phyloP scores from a whole-genome alignment of 179 eudicot species.

The Corrigiola litoralis region DNA sequence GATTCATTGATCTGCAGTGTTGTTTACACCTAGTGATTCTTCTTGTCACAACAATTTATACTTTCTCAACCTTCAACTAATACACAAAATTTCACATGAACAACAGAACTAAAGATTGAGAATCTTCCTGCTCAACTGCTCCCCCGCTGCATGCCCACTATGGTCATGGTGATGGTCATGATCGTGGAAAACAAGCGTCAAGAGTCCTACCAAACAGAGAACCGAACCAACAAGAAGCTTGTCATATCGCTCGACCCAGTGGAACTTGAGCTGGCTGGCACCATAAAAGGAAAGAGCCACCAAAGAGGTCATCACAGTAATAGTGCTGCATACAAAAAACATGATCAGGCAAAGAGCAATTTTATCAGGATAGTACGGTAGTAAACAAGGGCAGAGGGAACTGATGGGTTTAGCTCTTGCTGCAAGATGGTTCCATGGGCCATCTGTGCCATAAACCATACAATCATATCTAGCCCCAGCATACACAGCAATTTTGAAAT shows the following conservation, averaged over 20 bases:
- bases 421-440: background rate
- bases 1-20: background rate
- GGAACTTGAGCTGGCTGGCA: conserved; percentile 95
- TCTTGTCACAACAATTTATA: conserved; percentile 18
- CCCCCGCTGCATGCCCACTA: conserved; percentile 26
- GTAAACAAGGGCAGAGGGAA: background rate
- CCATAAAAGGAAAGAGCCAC: conserved; percentile 96
- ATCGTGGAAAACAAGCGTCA: conserved; percentile 80
- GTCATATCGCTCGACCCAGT: conserved; percentile 97
- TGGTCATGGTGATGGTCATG: conserved; percentile 43
- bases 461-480: no score
- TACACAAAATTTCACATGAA: conserved; percentile 18
- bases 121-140: conserved; percentile 59
- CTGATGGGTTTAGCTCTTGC: background rate
- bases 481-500: no score
- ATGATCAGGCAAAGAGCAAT: background rate
- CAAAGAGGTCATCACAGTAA: conserved; percentile 90
- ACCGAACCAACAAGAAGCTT: conserved; percentile 98
- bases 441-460: background rate
- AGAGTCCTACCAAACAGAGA: conserved; percentile 80
- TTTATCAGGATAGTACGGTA: background rate
- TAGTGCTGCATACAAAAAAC: conserved; percentile 57
- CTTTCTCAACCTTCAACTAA: background rate
- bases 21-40: conserved; percentile 11
- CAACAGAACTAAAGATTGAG: conserved; percentile 30